Evolutionary conservation across 441 rosid species (phyloP).

Genomic region (Jatropha multifida): DNA sequence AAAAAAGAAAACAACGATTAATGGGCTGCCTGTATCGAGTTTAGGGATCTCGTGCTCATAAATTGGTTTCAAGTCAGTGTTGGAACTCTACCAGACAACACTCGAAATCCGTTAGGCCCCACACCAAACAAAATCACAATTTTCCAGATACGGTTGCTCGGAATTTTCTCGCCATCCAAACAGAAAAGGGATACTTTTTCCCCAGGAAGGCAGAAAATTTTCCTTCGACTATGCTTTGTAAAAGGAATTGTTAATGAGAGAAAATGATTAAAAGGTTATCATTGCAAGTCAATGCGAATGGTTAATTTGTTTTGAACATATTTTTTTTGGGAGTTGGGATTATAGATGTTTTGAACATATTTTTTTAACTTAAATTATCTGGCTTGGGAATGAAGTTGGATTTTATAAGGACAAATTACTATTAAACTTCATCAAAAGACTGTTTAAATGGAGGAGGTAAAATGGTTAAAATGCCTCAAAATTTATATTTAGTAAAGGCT

Average conservation of each 20-base stretch:
- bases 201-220: background rate
- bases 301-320: too few relatives aligned
- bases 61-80: slow-evolving; percentile 41
- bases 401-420: too few relatives aligned
- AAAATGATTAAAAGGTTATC: background rate
- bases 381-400: too few relatives aligned
- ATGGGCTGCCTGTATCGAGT: slow-evolving; percentile 51
- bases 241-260: too few relatives aligned
- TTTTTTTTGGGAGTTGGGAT: too few relatives aligned
- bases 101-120: slow-evolving; percentile 37
- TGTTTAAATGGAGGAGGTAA: too few relatives aligned
- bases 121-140: slow-evolving; percentile 20
- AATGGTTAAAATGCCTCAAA: too few relatives aligned
- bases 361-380: too few relatives aligned
- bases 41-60: slow-evolving; percentile 79
- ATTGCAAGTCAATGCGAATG: too few relatives aligned
- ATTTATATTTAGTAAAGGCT: too few relatives aligned
- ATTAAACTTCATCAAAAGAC: too few relatives aligned
- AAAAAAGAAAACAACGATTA: slow-evolving; percentile 12
- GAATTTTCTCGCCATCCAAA: slow-evolving; percentile 19
- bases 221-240: background rate
- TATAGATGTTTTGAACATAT: too few relatives aligned
- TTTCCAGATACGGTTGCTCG: background rate
- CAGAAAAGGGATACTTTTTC: background rate
- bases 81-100: slow-evolving; percentile 35